These are phyloP conservation scores for Trichosporon faecale DNA, from an alignment of 1,284 basidiomycete species.

Conservation along the genomic window DNA sequence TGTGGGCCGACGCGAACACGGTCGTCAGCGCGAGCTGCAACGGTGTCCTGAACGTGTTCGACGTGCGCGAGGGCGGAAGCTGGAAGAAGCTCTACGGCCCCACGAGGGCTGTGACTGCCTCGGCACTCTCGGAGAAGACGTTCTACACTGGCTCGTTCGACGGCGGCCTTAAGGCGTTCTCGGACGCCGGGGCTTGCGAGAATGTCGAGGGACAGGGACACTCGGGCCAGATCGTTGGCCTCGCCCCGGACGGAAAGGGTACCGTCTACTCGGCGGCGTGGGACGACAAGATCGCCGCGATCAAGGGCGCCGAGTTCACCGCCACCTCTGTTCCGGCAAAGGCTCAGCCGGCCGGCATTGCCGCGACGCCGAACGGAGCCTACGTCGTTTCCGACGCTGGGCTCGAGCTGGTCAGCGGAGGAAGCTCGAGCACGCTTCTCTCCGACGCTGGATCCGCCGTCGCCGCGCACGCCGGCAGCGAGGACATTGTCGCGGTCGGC, in stretches of 20 bases:
- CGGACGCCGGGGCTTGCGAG: constrained; percentile 53
- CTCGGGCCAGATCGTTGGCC: constrained; percentile 65
- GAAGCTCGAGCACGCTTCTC: constrained; percentile 25
- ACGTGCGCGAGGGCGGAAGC: constrained; percentile 65
- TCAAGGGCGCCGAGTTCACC: constrained; percentile 56
- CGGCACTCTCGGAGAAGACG: constrained; percentile 57
- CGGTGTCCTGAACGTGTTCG: constrained; percentile 80
- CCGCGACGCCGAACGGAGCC: constrained; percentile 60
- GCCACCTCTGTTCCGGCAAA: constrained; percentile 50
- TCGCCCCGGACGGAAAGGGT: constrained; percentile 56
- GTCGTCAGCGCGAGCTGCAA: constrained; percentile 82
- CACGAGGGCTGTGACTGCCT: constrained; percentile 73
- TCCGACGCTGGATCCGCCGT: constrained; percentile 38
- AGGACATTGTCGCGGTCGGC: constrained; percentile 43
- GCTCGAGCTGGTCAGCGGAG: constrained; percentile 59
- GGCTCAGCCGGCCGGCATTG: constrained; percentile 72
- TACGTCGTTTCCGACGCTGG: constrained; percentile 67
- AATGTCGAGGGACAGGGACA: constrained; percentile 66
- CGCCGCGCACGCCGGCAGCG: constrained; percentile 34
- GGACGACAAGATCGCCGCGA: constrained; percentile 70
- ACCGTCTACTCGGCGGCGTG: constrained; percentile 68
- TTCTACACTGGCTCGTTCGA: constrained; percentile 82
- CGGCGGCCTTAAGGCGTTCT: constrained; percentile 69
- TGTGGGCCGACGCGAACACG: constrained; percentile 68
- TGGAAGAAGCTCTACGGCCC: constrained; percentile 66